Conservation (phyloP, 345 rosid genomes). For the Euphorbia pulcherrima region DNA sequence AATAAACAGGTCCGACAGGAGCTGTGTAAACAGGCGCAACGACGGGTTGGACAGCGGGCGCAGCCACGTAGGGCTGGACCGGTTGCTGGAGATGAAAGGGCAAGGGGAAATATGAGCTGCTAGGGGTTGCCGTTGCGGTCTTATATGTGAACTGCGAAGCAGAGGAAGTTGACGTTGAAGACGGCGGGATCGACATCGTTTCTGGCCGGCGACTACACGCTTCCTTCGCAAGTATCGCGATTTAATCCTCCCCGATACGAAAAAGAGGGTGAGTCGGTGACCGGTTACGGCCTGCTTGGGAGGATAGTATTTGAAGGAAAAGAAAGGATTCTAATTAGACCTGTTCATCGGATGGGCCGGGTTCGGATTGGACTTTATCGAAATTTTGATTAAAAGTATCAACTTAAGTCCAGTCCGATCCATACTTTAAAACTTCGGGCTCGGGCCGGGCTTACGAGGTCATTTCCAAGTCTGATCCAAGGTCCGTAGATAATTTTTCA, state of each 20-base stretch:
- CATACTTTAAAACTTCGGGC: no score
- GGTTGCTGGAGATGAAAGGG: constrained; percentile 44
- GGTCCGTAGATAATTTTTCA: no score
- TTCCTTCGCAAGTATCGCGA: not conserved
- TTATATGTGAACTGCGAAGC: constrained; percentile 42
- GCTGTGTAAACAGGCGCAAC: constrained; percentile 31
- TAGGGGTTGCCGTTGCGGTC: constrained; percentile 18
- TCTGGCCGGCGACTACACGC: not conserved
- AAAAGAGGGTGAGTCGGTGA: no score
- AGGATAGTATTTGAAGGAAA: no score
- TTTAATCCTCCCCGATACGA: not conserved
- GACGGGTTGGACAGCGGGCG: constrained; percentile 25
- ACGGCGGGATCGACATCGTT: constrained; percentile 42
- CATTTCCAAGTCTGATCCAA: no score
- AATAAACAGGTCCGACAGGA: constrained; percentile 52
- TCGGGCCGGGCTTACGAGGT: no score
- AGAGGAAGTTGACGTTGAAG: constrained; percentile 28
- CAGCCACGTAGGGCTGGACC: constrained; percentile 32
- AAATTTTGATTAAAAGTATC: no score
- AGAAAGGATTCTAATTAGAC: no score
- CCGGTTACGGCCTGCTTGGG: no score
- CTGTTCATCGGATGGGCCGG: no score
- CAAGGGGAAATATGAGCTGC: constrained; percentile 40
- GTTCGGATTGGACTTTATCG: no score
- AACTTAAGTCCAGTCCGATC: no score